Percentiles rank a stretch among this genome's conserved stretches.
phyloP scores from a whole-genome alignment of 2,329 filamentous ascomycete species.

The Aureobasidium pullulans region DNA sequence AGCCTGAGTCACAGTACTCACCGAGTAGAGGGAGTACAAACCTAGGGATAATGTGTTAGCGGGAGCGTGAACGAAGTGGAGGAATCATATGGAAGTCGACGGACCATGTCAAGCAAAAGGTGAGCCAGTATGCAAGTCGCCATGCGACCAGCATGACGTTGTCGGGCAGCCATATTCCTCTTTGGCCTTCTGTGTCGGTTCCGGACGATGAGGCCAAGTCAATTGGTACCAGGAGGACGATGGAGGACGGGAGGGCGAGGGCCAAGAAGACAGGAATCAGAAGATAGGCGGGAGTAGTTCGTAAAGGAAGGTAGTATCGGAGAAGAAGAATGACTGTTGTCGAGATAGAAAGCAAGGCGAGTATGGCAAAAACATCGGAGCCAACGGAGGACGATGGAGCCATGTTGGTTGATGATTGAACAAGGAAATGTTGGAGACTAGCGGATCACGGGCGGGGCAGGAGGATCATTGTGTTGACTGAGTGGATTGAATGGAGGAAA shows the following conservation, averaged over 20 bases:
- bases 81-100: conserved; percentile 18
- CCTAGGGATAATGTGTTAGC: conserved; percentile 41
- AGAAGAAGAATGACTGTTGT: conserved; percentile 73
- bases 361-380: conserved; percentile 69
- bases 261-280: conserved; percentile 90
- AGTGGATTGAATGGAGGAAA: no score
- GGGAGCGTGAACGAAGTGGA: no score
- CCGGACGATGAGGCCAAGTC: conserved; percentile 83
- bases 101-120: conserved; percentile 88
- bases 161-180: conserved; percentile 82
- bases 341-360: conserved; percentile 68
- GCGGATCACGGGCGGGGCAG: not conserved
- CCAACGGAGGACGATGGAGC: conserved; percentile 56
- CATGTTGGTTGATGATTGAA: conserved; percentile 21
- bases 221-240: conserved; percentile 87
- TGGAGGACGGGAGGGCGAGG: conserved; percentile 84
- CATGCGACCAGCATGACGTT: conserved; percentile 76
- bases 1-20: conserved; percentile 91
- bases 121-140: conserved; percentile 96
- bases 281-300: conserved; percentile 83
- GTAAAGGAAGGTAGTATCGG: conserved; percentile 82
- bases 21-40: conserved; percentile 85
- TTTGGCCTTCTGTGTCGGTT: conserved; percentile 57
- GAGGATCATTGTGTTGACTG: not conserved
- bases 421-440: not conserved